Base-by-base conservation (phyloP, 768 basidiomycete genomes). In the Rhodotorula taiwanensis region DNA sequence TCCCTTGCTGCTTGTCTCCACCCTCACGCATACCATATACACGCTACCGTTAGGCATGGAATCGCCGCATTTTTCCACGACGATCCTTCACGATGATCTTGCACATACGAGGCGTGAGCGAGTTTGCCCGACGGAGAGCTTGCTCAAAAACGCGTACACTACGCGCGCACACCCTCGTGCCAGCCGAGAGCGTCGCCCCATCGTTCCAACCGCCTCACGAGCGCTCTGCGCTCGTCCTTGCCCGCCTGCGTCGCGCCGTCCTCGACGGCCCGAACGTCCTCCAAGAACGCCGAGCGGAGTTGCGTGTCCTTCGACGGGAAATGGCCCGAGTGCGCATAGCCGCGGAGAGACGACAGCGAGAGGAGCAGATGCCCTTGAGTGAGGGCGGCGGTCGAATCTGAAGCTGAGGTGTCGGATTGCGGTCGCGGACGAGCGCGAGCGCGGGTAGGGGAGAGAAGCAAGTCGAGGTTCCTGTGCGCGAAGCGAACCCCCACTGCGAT, bases 141-240 rank as follows among this genome's bases (percentile, higher is more conserved):
- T n/a, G n/a, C n/a, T n/a, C n/a, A n/a, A n/a, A n/a, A n/a, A n/a
- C n/a, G n/a, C n/a, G n/a, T n/a, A 41, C 41, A 27, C 41, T 28
- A 53, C 42, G 47, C 34, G 18, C 59, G 21, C 43, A 58, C 28
- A 21, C 39, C 55, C 21, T 61, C 65, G 7, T 75, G 76, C 87
- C 84, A 91, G 25, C 82, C 84, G 25, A 88, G 78, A n/a, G 79
- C 77, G 11, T 70, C 76, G 1, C 86, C 86, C 89, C 90, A 97
- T 58, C 83, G 83, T 70, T 86, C 82, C 89, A 91, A 90, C 84
- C 94, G 90, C 73, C 89, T 77, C 52, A 90, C 83, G 8, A 94
- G 78, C 4, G 92, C 86, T 50, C 80, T 73, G 77, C 93, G 91
- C 71, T 88, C 88, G 51, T 79, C 79, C 58, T 84, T 77, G 13